Conservation (phyloP, 345 rosid genomes). For the Eucalyptus curtisii region DNA sequence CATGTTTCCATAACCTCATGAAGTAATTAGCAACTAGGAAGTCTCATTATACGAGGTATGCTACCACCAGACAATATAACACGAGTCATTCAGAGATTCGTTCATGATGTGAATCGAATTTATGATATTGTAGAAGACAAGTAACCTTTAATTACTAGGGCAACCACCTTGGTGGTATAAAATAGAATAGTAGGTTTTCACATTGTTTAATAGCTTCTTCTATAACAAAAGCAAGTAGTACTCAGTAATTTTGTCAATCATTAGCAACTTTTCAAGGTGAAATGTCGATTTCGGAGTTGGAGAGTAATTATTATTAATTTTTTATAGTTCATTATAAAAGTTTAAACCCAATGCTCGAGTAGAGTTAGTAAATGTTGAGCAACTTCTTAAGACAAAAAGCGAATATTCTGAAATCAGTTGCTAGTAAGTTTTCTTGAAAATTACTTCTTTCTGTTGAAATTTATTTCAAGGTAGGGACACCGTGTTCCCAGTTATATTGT, state of each 20-base stretch:
- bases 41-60: accelerated
- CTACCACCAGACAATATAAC: accelerated
- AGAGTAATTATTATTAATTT: not conserved
- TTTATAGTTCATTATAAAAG: not conserved
- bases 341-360: not conserved
- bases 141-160: not conserved
- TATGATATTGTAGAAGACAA: not conserved
- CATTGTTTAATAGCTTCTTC: not conserved
- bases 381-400: not conserved
- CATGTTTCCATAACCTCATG: not conserved
- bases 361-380: not conserved
- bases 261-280: not conserved
- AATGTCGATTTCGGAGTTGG: not conserved
- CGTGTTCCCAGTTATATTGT: not conserved
- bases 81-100: not conserved
- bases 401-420: not conserved
- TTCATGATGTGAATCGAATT: not conserved
- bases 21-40: not conserved
- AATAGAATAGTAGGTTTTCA: not conserved
- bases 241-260: not conserved
- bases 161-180: not conserved
- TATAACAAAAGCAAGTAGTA: not conserved
- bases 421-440: not conserved
- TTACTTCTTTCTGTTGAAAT: not conserved
- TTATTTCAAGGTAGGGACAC: not conserved